Evolutionary conservation across 805 yeast species (phyloP).

Genomic region (Debaryomyces tyrocola): DNA sequence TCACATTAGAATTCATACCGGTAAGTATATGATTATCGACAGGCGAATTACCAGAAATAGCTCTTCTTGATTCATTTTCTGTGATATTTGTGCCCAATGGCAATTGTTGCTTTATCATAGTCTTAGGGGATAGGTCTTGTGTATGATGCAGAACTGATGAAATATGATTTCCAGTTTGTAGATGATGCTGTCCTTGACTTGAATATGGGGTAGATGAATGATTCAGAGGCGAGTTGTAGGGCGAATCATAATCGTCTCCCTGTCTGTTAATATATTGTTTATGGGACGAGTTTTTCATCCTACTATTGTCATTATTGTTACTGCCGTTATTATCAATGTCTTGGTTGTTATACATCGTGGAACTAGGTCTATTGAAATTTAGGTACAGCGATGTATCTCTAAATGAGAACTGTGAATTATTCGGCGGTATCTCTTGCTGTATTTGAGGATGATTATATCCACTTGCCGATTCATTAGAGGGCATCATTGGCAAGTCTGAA

Average conservation of each 20-base stretch:
- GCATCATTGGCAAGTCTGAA: conserved; percentile 35
- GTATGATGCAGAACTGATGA: conserved; percentile 21
- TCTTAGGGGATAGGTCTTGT: conserved; percentile 32
- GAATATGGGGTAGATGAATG: conserved; percentile 12
- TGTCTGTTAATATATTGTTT: conserved; percentile 6
- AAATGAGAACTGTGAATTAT: not conserved
- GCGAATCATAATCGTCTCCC: conserved; percentile 3
- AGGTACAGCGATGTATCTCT: not conserved
- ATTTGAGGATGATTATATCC: not conserved
- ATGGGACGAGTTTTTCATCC: conserved; percentile 1
- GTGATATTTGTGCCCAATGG: not conserved
- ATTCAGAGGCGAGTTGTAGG: conserved; percentile 19
- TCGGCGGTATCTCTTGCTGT: conserved; percentile 2
- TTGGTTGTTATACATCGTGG: conserved; percentile 6
- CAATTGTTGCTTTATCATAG: conserved; percentile 21
- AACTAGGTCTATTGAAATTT: not conserved
- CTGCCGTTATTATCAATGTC: conserved; percentile 3
- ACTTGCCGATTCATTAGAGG: conserved; percentile 31
- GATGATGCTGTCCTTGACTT: conserved; percentile 2
- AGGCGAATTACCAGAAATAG: too few relatives aligned
- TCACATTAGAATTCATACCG: too few relatives aligned
- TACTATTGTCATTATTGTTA: conserved; percentile 1
- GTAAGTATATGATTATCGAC: too few relatives aligned
- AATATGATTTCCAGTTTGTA: not conserved
- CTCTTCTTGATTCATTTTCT: too few relatives aligned